Evolutionary conservation across 2,329 filamentous ascomycete species (phyloP), one percentile per base, ranked within the genome.

Genomic region (Ambrosiella beaveri): DNA sequence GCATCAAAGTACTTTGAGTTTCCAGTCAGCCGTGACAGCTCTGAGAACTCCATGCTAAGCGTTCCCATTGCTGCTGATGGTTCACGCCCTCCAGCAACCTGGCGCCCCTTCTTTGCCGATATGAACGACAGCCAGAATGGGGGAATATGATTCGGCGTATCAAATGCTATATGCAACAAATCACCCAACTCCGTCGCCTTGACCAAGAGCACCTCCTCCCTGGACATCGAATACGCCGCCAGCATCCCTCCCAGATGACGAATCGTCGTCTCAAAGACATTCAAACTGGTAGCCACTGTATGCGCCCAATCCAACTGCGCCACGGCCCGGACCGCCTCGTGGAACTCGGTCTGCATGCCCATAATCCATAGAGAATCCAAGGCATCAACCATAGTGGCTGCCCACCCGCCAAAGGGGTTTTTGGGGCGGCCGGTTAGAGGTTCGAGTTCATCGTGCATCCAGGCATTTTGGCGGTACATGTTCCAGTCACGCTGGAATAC

Each of bases 1-100:
- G 86, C 86, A 66, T 90, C 86, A 50, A 44, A 50, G 45, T 57
- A 57, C 56, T 58, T 88, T 55, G 76, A 69, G 60, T 89, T 75
- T 40, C 80, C 80, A 0, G 86, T 88, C 38, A 90, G 70, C 68
- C 89, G 86, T 7, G 84, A 82, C 45, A 91, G 73, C 4, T 84
- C 74, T 1, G 84, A 87, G 66, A 91, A 88, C 65, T 90, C 86
- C 65, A 91, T 68, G 7, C 80, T 82, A 50, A 90, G 71, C 1
- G 84, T 86, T n/a, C 83, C 84, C 0, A 71, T 68, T 2, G 71
- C 71, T 0, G 75, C 75, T n/a, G 71, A 70, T 1, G 71, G 65
- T 53, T 74, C 74, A n/a, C 73, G 75, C 2, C 74, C 65, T 62
- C 79, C 76, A 0, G 72, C 70, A 0, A 75, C 70, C 61, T 79